Evolutionary conservation across 257 asterid genomes (phyloP), one percentile per base, ranked within the genome.

Genomic region (Solanum rostratum): DNA sequence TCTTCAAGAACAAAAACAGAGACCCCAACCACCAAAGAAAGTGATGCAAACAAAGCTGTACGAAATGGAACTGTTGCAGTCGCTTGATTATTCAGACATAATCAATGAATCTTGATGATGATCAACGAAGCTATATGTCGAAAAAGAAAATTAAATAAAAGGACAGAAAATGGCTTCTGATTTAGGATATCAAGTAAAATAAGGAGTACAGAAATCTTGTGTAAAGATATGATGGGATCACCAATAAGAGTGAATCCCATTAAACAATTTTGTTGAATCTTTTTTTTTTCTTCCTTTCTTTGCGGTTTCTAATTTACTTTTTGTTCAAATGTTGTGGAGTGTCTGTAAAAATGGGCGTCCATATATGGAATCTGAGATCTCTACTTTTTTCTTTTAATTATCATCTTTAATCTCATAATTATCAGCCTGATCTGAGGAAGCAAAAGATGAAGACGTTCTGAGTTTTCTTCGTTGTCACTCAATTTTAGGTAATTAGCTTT

Each of bases 61-160:
- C 85, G 92, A 81, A 86, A 89, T 2, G 94, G 95, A n/a, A 84
- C 96, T 0, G 96, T 94, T 69, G 95, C 96, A 6, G 99, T 95
- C 49, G 95, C 97, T 74, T 94, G 69, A 71, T 19, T 71, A 10
- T 41, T 70, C 22, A 16, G 27, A 39, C 24, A 33, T 33, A 16
- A 74, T 24, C 10, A n/a, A 29, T 60, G 13, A 5, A 24, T 9
- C 13, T 15, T 59, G 20, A 46, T 74, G 41, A 74, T 24, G 43
- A 46, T 45, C 59, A 29, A 24, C 0, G 62, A 49, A 20, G 82
- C 62, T 49, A 76, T 54, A 49, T 27, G 11, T 19, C 27, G 16
- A 41, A 27, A 46, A 65, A 66, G 39, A 41, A 76, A 49, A 7
- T 8, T 46, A 76, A 76, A 76, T 46, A 24, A 76, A 24, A 50